Evolutionary conservation across 176 grass and related monocot genomes (phyloP).

Genomic region (Carex scoparia): DNA sequence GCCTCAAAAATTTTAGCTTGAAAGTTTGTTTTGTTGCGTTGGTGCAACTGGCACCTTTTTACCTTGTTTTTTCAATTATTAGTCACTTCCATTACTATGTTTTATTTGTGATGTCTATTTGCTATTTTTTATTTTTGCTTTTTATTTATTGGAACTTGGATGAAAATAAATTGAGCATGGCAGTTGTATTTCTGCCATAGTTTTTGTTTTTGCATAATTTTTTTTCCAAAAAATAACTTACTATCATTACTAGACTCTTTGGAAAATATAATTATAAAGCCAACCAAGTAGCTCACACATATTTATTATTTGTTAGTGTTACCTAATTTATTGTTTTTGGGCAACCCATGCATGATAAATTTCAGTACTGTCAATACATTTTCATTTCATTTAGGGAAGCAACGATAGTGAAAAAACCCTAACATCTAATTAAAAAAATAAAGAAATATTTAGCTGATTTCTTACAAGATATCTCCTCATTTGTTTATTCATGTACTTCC

Average conservation of each 20-base stretch:
- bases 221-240: neutral
- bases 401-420: no score
- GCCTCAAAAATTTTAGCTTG: neutral
- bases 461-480: no score
- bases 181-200: neutral
- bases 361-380: no score
- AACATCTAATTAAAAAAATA: no score
- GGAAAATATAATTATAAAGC: neutral
- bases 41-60: neutral
- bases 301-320: no score
- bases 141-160: neutral
- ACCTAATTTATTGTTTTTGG: no score
- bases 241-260: neutral
- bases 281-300: neutral
- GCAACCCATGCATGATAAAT: no score
- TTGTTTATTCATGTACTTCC: no score
- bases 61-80: neutral
- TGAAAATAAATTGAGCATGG: neutral
- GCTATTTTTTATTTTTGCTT: neutral
- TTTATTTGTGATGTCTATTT: neutral
- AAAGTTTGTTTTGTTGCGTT: neutral
- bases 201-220: neutral
- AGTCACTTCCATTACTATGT: neutral
- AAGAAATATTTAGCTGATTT: no score
- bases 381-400: no score